These are phyloP conservation scores for Rehmannia glutinosa DNA, from an alignment of 257 asterid genomes.

Conservation along the genomic window DNA sequence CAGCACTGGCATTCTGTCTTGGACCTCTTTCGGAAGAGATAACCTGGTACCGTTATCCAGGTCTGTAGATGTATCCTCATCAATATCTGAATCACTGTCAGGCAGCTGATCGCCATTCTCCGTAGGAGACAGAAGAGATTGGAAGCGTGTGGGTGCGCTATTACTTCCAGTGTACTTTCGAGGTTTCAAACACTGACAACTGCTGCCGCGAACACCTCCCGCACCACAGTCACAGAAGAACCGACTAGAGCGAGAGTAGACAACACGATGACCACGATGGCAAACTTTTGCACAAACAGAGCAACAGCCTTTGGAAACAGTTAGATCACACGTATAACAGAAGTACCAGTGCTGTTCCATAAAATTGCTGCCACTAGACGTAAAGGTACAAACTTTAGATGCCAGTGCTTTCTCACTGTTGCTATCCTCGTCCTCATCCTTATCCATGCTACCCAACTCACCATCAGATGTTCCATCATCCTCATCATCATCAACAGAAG, in stretches of 20 bases:
- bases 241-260: slow-evolving; percentile 97
- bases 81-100: slow-evolving; percentile 90
- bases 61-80: slow-evolving; percentile 69
- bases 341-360: slow-evolving; percentile 99
- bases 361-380: slow-evolving; percentile 98
- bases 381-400: slow-evolving; percentile 93
- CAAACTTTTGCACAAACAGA: slow-evolving; percentile 99
- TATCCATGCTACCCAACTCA: slow-evolving; percentile 89
- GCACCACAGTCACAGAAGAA: slow-evolving; percentile 99
- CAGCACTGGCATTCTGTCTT: slow-evolving; percentile 64
- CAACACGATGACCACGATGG: slow-evolving; percentile 99
- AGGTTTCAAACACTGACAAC: slow-evolving; percentile 96
- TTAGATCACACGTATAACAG: slow-evolving; percentile 96
- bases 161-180: slow-evolving; percentile 73
- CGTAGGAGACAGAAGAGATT: slow-evolving; percentile 73
- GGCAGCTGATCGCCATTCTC: slow-evolving; percentile 84
- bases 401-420: slow-evolving; percentile 91
- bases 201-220: slow-evolving; percentile 97
- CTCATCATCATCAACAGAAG: slow-evolving; percentile 96
- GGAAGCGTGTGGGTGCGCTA: slow-evolving; percentile 60
- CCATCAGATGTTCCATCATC: slow-evolving; percentile 99
- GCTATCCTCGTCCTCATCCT: slow-evolving; percentile 92
- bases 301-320: slow-evolving; percentile 98
- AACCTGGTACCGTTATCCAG: slow-evolving; percentile 57
- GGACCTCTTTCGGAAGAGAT: slow-evolving; percentile 74